A percentile compares a stretch with the other conserved stretches of the same genome.
These are phyloP conservation scores for Pythium myriotylum DNA, from an alignment of 352 stramenopile species.

Conservation along the genomic window DNA sequence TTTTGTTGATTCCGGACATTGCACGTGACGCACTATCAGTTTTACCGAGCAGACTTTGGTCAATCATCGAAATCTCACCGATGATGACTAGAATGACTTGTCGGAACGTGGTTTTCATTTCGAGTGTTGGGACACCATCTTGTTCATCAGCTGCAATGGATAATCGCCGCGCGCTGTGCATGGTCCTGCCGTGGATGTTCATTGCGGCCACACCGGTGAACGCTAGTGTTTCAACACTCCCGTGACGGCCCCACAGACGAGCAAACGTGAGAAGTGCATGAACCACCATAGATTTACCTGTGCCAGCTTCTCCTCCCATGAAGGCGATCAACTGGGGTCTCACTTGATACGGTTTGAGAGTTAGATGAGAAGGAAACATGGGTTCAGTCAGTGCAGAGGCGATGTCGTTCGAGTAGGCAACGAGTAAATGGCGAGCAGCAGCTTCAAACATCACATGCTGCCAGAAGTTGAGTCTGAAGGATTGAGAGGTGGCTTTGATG, in stretches of 20 bases:
- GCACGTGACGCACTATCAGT: slow-evolving; percentile 4
- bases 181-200: slow-evolving; percentile 26
- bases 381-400: not conserved
- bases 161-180: slow-evolving; percentile 28
- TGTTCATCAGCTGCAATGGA: not conserved
- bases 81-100: slow-evolving; percentile 23
- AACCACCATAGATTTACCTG: slow-evolving; percentile 30
- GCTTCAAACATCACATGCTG: slow-evolving; percentile 34
- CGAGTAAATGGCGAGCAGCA: slow-evolving; percentile 26
- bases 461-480: slow-evolving; percentile 32
- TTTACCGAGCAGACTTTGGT: slow-evolving; percentile 26
- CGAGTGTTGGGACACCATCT: not conserved
- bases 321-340: slow-evolving; percentile 15
- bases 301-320: slow-evolving; percentile 27
- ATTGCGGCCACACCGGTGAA: slow-evolving; percentile 18
- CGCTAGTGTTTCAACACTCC: slow-evolving; percentile 16
- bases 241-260: not conserved
- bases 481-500: slow-evolving; percentile 17
- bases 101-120: slow-evolving; percentile 12
- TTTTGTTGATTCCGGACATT: not conserved
- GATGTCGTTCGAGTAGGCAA: slow-evolving; percentile 21
- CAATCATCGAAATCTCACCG: slow-evolving; percentile 33
- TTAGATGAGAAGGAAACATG: not conserved
- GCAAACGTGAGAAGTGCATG: slow-evolving; percentile 21
- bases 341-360: slow-evolving; percentile 4